Evolutionary conservation across 805 yeast genomes (phyloP).

Genomic region (Blastobotrys parvus): DNA sequence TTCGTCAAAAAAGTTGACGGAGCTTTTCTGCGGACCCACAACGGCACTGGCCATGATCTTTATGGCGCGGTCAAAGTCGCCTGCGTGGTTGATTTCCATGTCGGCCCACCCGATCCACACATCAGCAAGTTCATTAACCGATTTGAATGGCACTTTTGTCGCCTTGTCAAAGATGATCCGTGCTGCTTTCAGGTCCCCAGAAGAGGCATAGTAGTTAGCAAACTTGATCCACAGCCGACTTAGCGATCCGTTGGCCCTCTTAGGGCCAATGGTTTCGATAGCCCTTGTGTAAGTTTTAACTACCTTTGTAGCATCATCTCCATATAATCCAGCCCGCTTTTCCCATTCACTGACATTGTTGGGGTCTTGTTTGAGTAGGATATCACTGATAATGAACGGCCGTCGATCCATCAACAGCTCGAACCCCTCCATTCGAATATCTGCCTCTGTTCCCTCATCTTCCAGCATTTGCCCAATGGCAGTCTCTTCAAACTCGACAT

Average conservation of each 20-base stretch:
- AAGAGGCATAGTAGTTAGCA: constrained; percentile 51
- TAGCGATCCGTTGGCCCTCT: constrained; percentile 35
- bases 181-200: constrained; percentile 47
- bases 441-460: constrained; percentile 29
- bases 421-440: constrained; percentile 39
- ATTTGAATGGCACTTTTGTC: constrained; percentile 57
- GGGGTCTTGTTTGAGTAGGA: constrained; percentile 51
- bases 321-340: constrained; percentile 44
- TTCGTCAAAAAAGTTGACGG: constrained; percentile 33
- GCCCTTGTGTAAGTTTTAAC: constrained; percentile 58
- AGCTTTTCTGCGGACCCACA: constrained; percentile 30
- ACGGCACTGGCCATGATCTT: constrained; percentile 37
- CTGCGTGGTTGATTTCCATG: constrained; percentile 44
- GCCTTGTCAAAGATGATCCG: constrained; percentile 56
- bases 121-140: constrained; percentile 54
- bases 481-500: constrained; percentile 52
- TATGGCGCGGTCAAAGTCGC: constrained; percentile 38
- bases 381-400: constrained; percentile 54
- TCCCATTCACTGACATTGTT: constrained; percentile 65
- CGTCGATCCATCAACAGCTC: constrained; percentile 52
- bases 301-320: constrained; percentile 34
- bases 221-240: constrained; percentile 63
- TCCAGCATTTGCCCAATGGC: constrained; percentile 30
- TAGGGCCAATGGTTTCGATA: constrained; percentile 55
- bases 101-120: constrained; percentile 75